phyloP scores from a whole-genome alignment of 1,139 yeast species.

The Protomyces inouyei region DNA sequence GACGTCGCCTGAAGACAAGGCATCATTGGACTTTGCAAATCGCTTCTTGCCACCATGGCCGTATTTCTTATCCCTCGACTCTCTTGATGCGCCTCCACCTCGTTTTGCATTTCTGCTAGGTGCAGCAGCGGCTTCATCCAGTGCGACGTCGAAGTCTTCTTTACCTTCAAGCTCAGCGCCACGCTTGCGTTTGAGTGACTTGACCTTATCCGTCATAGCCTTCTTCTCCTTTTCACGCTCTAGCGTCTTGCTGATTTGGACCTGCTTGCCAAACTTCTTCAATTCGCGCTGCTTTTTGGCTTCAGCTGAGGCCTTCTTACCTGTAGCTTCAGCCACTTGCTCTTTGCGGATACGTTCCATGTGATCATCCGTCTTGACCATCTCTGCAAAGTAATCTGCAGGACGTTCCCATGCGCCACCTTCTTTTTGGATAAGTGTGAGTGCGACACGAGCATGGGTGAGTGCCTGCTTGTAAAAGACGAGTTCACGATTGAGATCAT shows the following conservation, averaged over 20 bases:
- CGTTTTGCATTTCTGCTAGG: conserved; percentile 39
- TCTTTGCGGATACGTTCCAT: conserved; percentile 87
- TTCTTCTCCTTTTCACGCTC: conserved; percentile 92
- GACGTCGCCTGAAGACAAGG: conserved; percentile 40
- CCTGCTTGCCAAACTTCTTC: conserved; percentile 97
- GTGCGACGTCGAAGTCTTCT: conserved; percentile 55
- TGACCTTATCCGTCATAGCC: conserved; percentile 84
- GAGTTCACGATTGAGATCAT: conserved; percentile 83
- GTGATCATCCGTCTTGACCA: conserved; percentile 97
- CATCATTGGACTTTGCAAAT: conserved; percentile 66
- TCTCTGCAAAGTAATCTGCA: conserved; percentile 92
- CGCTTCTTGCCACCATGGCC: conserved; percentile 76
- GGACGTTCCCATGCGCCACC: conserved; percentile 86
- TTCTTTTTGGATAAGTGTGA: conserved; percentile 49
- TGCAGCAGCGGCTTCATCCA: conserved; percentile 78
- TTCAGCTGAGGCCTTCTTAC: conserved; percentile 86
- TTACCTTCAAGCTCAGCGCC: conserved; percentile 63
- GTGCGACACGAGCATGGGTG: conserved; percentile 72
- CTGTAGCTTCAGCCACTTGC: conserved; percentile 77
- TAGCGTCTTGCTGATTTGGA: conserved; percentile 87
- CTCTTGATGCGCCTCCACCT: conserved; percentile 58
- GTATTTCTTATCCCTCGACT: conserved; percentile 64
- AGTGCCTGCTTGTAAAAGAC: conserved; percentile 90
- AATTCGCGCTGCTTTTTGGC: conserved; percentile 91
- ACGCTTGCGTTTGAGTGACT: conserved; percentile 70